Percentiles rank a stretch among this genome's conserved stretches.
Evolutionary conservation across 2,329 filamentous ascomycete genomes (phyloP).

Genomic region (Colletotrichum magnum): DNA sequence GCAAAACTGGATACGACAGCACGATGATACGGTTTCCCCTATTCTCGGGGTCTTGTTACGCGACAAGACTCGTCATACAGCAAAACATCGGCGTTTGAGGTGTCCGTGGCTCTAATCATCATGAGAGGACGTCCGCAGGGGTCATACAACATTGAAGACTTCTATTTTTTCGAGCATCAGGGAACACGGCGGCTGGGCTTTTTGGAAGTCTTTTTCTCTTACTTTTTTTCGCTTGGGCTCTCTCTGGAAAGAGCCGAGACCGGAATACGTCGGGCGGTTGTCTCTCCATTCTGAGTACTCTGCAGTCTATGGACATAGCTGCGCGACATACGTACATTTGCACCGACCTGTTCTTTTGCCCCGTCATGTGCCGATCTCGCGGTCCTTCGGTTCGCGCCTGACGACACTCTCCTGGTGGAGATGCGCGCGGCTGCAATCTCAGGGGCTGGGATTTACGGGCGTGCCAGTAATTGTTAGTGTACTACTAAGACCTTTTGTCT

Average conservation of each 20-base stretch:
- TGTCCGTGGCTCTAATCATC: slow-evolving; percentile 41
- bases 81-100: slow-evolving; percentile 42
- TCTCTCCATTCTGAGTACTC: slow-evolving; percentile 29
- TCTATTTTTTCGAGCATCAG: slow-evolving; percentile 33
- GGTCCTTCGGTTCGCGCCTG: slow-evolving; percentile 1
- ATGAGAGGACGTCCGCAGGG: slow-evolving; percentile 39
- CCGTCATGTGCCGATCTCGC: not conserved
- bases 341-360: slow-evolving; percentile 27
- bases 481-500: slow-evolving; percentile 40
- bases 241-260: slow-evolving; percentile 40
- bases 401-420: slow-evolving; percentile 15
- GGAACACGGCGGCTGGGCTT: slow-evolving; percentile 39
- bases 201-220: slow-evolving; percentile 29
- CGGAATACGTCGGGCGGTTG: slow-evolving; percentile 34
- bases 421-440: slow-evolving; percentile 8
- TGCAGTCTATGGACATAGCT: slow-evolving; percentile 40
- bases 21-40: slow-evolving; percentile 44
- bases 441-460: slow-evolving; percentile 21
- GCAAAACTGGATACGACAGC: slow-evolving; percentile 45
- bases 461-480: slow-evolving; percentile 42
- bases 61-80: slow-evolving; percentile 38
- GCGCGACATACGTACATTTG: slow-evolving; percentile 41
- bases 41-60: slow-evolving; percentile 37
- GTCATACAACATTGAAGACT: slow-evolving; percentile 41
- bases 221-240: slow-evolving; percentile 33